phyloP scores from a whole-genome alignment of 208 protist genomes.

The Wallacemonas sp. region DNA sequence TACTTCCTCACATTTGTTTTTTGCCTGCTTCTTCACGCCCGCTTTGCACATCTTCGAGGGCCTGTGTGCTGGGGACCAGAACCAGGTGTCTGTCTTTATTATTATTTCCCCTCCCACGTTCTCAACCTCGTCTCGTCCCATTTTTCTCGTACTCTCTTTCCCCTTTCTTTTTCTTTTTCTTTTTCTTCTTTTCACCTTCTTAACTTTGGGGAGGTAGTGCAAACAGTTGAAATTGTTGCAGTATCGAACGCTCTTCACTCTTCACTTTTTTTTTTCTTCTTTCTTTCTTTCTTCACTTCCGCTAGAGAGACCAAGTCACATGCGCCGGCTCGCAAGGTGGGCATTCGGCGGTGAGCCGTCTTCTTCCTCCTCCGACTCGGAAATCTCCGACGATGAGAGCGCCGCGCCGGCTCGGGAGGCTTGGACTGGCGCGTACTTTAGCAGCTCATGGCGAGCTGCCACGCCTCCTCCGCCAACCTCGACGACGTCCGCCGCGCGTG shows the following conservation, averaged over 20 bases:
- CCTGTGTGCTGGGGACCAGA: no score
- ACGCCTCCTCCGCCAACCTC: background rate
- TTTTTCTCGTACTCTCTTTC: no score
- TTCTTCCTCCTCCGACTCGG: background rate
- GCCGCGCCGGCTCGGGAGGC: background rate
- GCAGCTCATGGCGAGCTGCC: background rate
- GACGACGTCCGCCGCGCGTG: background rate
- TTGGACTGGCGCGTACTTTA: constrained; percentile 1
- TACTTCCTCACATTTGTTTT: no score
- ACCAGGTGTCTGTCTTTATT: background rate
- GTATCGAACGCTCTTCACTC: no score
- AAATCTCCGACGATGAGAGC: background rate
- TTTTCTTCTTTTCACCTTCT: background rate
- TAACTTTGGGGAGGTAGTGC: no score
- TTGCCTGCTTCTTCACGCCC: no score
- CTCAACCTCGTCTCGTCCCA: no score
- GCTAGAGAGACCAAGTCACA: background rate
- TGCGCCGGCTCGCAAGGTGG: constrained; percentile 8
- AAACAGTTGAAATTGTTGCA: no score
- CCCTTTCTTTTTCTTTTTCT: background rate
- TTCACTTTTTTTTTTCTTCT: constrained; percentile 16
- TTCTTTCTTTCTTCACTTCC: constrained; percentile 17
- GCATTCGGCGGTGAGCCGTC: background rate
- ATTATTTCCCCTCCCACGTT: background rate
- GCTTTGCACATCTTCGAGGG: no score